phyloP scores from a whole-genome alignment of 129 eudicot species.

The Heracleum sosnowskyi region DNA sequence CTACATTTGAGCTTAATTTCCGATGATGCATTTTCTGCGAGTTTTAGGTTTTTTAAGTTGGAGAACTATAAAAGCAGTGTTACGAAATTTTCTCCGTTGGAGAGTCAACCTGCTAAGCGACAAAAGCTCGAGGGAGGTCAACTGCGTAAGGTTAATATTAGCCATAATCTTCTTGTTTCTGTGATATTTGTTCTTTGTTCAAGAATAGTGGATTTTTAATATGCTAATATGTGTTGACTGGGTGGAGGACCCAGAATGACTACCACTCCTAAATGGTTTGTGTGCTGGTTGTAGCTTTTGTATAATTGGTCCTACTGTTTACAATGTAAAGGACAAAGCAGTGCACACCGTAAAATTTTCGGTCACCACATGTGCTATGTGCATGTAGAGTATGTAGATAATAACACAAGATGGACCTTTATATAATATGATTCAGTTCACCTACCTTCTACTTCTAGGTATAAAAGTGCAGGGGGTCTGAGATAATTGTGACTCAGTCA shows the following conservation, averaged over 20 bases:
- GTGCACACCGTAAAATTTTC: not conserved
- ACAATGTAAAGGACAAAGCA: not conserved
- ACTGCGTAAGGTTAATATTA: slow-evolving; percentile 53
- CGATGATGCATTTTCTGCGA: not conserved
- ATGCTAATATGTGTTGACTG: not conserved
- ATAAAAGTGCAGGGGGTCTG: not conserved
- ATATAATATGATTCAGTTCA: not conserved
- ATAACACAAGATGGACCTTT: not conserved
- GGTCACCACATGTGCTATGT: not conserved
- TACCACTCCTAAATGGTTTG: not conserved
- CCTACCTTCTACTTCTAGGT: not conserved
- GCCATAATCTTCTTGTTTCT: not conserved
- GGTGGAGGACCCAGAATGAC: not conserved
- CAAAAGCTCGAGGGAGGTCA: slow-evolving; percentile 96
- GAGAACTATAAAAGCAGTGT: slow-evolving; percentile 34
- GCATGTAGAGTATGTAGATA: not conserved
- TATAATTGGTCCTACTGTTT: not conserved
- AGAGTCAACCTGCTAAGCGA: slow-evolving; percentile 87
- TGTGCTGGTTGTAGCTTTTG: not conserved
- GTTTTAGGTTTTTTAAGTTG: slow-evolving; percentile 40
- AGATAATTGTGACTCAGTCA: not conserved
- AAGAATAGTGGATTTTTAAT: not conserved
- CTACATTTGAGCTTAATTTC: slow-evolving; percentile 8
- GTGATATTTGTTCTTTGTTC: not conserved
- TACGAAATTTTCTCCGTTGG: slow-evolving; percentile 31